Base-by-base conservation (phyloP, 108 stramenopile species). In the Schizochytrium sp. region DNA sequence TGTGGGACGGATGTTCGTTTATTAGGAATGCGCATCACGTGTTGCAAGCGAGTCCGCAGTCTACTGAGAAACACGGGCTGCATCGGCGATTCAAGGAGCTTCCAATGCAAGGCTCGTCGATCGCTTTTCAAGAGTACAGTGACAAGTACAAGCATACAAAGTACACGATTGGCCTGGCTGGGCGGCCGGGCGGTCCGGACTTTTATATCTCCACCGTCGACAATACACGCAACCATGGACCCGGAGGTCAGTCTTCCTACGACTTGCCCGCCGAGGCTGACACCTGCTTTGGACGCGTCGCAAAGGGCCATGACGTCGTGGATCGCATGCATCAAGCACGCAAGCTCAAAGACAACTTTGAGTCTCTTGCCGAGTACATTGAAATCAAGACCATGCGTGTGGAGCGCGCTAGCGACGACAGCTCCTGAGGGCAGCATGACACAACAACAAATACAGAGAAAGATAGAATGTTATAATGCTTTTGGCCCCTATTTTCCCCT, bases 131-230 rank as follows among this genome's bases (percentile, higher is more conserved):
- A 45, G 97, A 97, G 88, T 97, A 96, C 89, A 88, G 87, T n/a
- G 29, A 59, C 4, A 72, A 93, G 0, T 96, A 91, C 89, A 95
- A 96, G 29, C 97, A 97, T 90, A 44, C 53, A 4, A 90, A 91
- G 72, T 96, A 92, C 92, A 97, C 97, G 0, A 72, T 97, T 3
- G 97, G 97, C 25, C 95, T 95, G 87, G 94, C 96, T 1, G 96
- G 96, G 4, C 90, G 97, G 58, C 97, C 97, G 8, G 95, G 95
- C 44, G 98, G 98, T 41, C 96, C 97, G 0, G 96, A 96, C 60
- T 97, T 96, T 89, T 98, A 96, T 88, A 96, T 98, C 88, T 96
- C 95, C 89, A 96, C 93, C 88, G 88, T 95, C 2, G 95, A 98
- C 88, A 98, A 98, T 87, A 92, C 92, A 5, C 41, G 88, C 23